Percentiles rank a stretch among this genome's conserved stretches.
Evolutionary conservation across 805 yeast species (phyloP).

Genomic region (Myxozyma udenii): DNA sequence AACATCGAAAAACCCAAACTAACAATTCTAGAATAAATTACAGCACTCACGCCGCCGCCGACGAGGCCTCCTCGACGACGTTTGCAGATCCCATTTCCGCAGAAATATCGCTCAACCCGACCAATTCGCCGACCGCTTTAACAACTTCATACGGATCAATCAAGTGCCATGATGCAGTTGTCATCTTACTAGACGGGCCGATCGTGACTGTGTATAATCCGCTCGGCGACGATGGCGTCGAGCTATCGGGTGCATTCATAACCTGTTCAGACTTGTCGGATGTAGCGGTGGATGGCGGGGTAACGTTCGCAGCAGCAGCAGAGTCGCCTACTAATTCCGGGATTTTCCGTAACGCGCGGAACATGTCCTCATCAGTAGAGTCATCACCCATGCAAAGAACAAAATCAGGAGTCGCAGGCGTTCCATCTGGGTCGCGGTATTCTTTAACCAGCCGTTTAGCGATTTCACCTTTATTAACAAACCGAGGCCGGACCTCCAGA

Average conservation of each 20-base stretch:
- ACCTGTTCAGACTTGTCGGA: not conserved
- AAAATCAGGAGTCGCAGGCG: conserved; percentile 62
- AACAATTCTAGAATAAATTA: not conserved
- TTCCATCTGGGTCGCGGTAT: not conserved
- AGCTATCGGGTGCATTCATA: conserved; percentile 7
- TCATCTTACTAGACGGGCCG: conserved; percentile 85
- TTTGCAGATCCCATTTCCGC: conserved; percentile 16
- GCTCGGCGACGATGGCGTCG: conserved; percentile 46
- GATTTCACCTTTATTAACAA: conserved; percentile 95
- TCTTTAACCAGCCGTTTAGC: conserved; percentile 70
- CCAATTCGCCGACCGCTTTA: conserved; percentile 74
- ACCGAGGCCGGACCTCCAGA: conserved; percentile 92
- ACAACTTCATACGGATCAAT: conserved; percentile 80
- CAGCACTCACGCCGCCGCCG: not conserved
- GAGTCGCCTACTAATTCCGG: conserved; percentile 42
- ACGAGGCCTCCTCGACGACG: not conserved
- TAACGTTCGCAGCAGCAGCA: not conserved
- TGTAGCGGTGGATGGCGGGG: not conserved
- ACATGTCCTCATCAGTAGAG: conserved; percentile 97
- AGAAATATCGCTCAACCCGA: conserved; percentile 63
- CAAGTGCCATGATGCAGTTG: conserved; percentile 81
- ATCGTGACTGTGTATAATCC: conserved; percentile 70
- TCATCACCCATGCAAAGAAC: conserved; percentile 93
- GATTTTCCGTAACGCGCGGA: conserved; percentile 64
- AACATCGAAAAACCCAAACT: not conserved